These are phyloP conservation scores for Paramecium biaurelia DNA, from an alignment of 73 alveolate species.

Conservation along the genomic window DNA sequence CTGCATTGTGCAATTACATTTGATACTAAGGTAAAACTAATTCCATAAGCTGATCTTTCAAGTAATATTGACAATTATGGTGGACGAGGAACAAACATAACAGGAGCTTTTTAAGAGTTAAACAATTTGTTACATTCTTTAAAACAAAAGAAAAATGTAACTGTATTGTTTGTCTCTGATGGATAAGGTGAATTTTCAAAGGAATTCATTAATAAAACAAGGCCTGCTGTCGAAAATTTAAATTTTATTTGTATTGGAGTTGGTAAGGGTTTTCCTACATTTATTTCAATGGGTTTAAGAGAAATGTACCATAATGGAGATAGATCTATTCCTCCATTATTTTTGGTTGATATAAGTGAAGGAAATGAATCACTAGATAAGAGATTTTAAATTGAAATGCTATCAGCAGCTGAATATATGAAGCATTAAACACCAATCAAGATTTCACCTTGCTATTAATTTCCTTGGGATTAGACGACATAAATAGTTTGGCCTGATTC, in stretches of 20 bases:
- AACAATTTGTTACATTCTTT: background rate
- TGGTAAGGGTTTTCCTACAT: conserved; percentile 57
- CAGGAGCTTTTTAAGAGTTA: background rate
- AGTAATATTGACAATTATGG: background rate
- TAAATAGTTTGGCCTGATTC: background rate
- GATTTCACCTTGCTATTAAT: background rate
- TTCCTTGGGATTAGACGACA: conserved; percentile 10
- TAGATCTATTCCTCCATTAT: conserved; percentile 44
- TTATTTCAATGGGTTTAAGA: conserved; percentile 55
- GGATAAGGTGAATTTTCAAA: conserved; percentile 11
- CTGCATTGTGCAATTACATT: background rate
- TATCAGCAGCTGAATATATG: background rate
- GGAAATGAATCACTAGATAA: background rate
- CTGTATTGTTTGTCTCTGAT: conserved; percentile 56
- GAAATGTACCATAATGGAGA: conserved; percentile 56
- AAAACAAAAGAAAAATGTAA: background rate
- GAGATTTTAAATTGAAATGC: background rate
- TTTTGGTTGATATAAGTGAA: background rate
- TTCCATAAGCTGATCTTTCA: background rate
- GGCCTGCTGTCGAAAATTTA: background rate
- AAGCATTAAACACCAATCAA: background rate
- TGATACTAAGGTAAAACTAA: background rate
- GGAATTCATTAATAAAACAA: background rate
- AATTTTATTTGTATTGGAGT: conserved; percentile 60
- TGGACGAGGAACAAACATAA: conserved; percentile 14